Base-by-base conservation (phyloP, 805 yeast genomes). In the Starmerella powellii region DNA sequence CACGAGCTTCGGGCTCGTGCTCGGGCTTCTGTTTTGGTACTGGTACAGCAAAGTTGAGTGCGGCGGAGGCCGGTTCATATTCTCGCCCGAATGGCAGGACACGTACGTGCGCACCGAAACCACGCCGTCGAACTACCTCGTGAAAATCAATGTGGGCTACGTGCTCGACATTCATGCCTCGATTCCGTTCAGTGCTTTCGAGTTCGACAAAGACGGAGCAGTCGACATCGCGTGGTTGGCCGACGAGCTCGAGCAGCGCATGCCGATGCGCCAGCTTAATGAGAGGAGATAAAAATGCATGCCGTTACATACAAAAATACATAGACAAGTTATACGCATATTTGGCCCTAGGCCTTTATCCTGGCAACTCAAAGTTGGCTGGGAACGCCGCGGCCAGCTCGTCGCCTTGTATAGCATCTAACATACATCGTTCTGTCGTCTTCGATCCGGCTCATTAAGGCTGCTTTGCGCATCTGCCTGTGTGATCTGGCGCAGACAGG, bases 81-180 rank as follows among this genome's bases (percentile, higher is more conserved):
- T 48, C 38, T 43, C 51, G 28, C 52, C 48, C 18, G 48, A 48
- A 34, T 48, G 50, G 50, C 33, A 40, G 12, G 52, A 48, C 40
- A 30, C 52, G 36, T 47, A 30, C 19, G 37, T 43, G 19, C 21
- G 27, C 15, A 34, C 48, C 18, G 12, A 26, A 6, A 13, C 28
- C 31, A 46, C 50, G 21, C n/a, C 15, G 32, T 47, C 52, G 4
- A 47, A 46, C 31, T 47, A 40, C 27, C 38, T 46, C 8, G 36
- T 48, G 13, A 31, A 34, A 11, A 34, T 48, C 19, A 21, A 18
- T 12, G 42, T 48, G 10, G 52, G 50, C 18, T 47, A 43, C 38
- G 37, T 30, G 32, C 38, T 35, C 23, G 37, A 32, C n/a, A 32
- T 34, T 15, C 6, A 17, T 16, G 45, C 38, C 19, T 43, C 51